Evolutionary conservation across 2,329 filamentous ascomycete genomes (phyloP).

Genomic region (Celoporthe dispersa): DNA sequence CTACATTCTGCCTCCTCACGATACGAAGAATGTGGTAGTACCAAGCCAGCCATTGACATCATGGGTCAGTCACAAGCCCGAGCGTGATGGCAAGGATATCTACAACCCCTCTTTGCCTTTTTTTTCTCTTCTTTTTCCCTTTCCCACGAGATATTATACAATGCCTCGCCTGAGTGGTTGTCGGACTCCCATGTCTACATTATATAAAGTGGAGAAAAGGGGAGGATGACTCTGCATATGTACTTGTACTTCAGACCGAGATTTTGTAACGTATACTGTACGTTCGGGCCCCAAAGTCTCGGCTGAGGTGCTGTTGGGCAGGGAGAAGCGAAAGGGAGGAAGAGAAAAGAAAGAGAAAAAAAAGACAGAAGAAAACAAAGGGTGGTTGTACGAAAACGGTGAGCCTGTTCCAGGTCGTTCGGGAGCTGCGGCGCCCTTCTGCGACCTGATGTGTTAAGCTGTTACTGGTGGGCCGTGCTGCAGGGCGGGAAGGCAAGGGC

Average conservation of each 20-base stretch:
- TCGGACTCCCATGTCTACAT: not conserved
- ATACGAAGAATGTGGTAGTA: not conserved
- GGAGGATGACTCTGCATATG: not conserved
- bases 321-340: not conserved
- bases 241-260: not conserved
- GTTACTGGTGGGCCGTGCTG: not conserved
- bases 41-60: not conserved
- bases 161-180: not conserved
- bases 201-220: not conserved
- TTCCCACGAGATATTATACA: not conserved
- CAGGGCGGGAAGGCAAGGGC: no score
- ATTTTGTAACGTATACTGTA: not conserved
- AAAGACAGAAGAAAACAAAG: no score
- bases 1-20: not conserved
- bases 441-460: not conserved
- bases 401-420: not conserved
- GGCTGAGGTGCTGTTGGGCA: not conserved
- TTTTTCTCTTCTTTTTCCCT: not conserved
- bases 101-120: not conserved
- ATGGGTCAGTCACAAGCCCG: not conserved
- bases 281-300: not conserved
- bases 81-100: not conserved
- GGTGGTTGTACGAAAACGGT: not conserved
- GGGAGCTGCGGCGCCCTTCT: not conserved
- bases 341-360: not conserved